Percentiles rank a stretch among this genome's conserved stretches.
These are phyloP conservation scores for Chlamydomonas sp. DNA, from an alignment of 139 green algal species.

Conservation along the genomic window DNA sequence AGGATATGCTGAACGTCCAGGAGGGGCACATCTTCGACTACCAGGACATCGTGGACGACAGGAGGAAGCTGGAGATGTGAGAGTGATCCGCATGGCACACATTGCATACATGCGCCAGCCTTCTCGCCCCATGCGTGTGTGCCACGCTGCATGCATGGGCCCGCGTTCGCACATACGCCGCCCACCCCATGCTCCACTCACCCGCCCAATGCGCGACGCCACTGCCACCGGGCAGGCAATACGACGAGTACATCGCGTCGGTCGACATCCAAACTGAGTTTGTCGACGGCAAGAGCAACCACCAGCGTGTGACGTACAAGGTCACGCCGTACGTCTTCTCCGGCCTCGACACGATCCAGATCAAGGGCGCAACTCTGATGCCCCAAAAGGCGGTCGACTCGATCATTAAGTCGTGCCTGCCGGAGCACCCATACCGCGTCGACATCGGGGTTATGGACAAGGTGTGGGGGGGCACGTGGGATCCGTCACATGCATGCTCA, in stretches of 20 bases:
- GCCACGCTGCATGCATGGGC: not conserved
- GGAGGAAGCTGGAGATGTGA: slow-evolving; percentile 45
- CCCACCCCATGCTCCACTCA: not conserved
- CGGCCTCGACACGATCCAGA: slow-evolving; percentile 46
- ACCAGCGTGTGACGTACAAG: slow-evolving; percentile 52
- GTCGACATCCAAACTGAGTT: slow-evolving; percentile 49
- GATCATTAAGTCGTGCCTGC: slow-evolving; percentile 37
- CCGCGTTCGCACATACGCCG: not conserved
- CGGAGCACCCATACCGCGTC: slow-evolving; percentile 40
- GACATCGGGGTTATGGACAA: slow-evolving; percentile 54
- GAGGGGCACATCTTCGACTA: slow-evolving; percentile 50
- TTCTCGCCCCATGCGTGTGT: not conserved
- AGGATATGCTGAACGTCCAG: slow-evolving; percentile 48
- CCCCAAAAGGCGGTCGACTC: slow-evolving; percentile 18
- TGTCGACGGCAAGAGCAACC: slow-evolving; percentile 43
- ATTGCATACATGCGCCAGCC: slow-evolving; percentile 1
- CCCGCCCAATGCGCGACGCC: not conserved
- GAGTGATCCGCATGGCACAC: slow-evolving; percentile 7
- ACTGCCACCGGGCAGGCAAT: slow-evolving; percentile 31
- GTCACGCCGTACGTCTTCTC: slow-evolving; percentile 45
- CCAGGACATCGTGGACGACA: slow-evolving; percentile 47
- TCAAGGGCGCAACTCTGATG: slow-evolving; percentile 48
- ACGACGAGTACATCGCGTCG: slow-evolving; percentile 50
- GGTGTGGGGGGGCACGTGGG: no score
- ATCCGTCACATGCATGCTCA: no score